These are phyloP conservation scores for Gloeostereum incarnatum DNA, from an alignment of 768 basidiomycete species.

Conservation along the genomic window DNA sequence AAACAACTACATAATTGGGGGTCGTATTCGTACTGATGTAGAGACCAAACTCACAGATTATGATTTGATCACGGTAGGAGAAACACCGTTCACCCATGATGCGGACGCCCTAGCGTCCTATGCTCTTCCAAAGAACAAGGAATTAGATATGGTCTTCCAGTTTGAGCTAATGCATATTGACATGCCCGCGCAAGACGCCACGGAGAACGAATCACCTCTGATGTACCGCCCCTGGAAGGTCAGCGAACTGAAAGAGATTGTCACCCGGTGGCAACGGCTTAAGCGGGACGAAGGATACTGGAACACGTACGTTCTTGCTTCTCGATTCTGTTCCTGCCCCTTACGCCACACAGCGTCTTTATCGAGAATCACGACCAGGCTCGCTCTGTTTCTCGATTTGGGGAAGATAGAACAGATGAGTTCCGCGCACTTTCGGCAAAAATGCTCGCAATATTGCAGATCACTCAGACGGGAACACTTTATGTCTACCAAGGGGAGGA, in stretches of 20 bases:
- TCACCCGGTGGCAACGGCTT: conserved; percentile 47
- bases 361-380: conserved; percentile 68
- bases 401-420: conserved; percentile 42
- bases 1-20: conserved; percentile 12
- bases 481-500: conserved; percentile 76
- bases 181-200: conserved; percentile 22
- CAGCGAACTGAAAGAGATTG: conserved; percentile 36
- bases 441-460: conserved; percentile 51
- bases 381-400: conserved; percentile 56
- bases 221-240: conserved; percentile 40
- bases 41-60: conserved; percentile 24
- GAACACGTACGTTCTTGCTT: conserved; percentile 41
- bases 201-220: conserved; percentile 25
- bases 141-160: conserved; percentile 58
- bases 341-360: conserved; percentile 30
- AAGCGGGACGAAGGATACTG: conserved; percentile 54
- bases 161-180: conserved; percentile 59
- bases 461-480: conserved; percentile 54
- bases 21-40: not conserved
- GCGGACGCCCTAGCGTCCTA: conserved; percentile 43
- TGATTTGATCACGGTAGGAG: conserved; percentile 58
- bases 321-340: conserved; percentile 8
- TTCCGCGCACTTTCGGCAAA: conserved; percentile 56
- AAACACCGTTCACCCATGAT: conserved; percentile 50
- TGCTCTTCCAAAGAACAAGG: conserved; percentile 45